These are phyloP conservation scores for Backusella morwellensis DNA, from an alignment of 192 early-diverging fungal species.

Conservation along the genomic window DNA sequence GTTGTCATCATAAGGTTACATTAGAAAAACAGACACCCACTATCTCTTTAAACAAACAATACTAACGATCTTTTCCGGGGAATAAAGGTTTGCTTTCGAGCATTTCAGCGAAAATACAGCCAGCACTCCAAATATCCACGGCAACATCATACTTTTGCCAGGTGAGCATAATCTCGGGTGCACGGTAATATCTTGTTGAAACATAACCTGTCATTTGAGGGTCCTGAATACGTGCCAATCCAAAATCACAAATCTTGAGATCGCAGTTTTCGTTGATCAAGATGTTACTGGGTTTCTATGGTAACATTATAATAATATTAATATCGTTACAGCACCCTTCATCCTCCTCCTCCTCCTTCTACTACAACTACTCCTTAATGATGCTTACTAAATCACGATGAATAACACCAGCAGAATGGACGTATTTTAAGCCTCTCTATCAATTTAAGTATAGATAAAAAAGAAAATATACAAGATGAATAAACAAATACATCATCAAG, in stretches of 20 bases:
- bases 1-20: not conserved
- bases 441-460: not conserved
- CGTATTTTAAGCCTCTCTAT: conserved; percentile 85
- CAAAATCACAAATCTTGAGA: conserved; percentile 98
- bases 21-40: not conserved
- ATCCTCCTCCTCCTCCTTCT: not conserved
- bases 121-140: conserved; percentile 94
- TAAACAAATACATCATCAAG: not conserved
- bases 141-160: conserved; percentile 98
- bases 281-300: conserved; percentile 90
- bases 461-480: not conserved
- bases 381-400: conserved; percentile 84
- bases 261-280: conserved; percentile 98
- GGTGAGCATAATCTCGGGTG: conserved; percentile 98
- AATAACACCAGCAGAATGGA: conserved; percentile 94
- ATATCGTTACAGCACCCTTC: not conserved
- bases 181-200: conserved; percentile 95
- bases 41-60: not conserved
- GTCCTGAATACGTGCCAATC: conserved; percentile 91
- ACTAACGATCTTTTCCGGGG: conserved; percentile 90
- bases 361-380: not conserved
- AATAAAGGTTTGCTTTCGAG: conserved; percentile 93
- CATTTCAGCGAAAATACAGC: conserved; percentile 97
- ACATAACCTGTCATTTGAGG: conserved; percentile 98
- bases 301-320: not conserved